A percentile compares a stretch with the other conserved stretches of the same genome.
Conservation (phyloP, 495 filamentous ascomycete genomes). For the Rusavskia elegans region DNA sequence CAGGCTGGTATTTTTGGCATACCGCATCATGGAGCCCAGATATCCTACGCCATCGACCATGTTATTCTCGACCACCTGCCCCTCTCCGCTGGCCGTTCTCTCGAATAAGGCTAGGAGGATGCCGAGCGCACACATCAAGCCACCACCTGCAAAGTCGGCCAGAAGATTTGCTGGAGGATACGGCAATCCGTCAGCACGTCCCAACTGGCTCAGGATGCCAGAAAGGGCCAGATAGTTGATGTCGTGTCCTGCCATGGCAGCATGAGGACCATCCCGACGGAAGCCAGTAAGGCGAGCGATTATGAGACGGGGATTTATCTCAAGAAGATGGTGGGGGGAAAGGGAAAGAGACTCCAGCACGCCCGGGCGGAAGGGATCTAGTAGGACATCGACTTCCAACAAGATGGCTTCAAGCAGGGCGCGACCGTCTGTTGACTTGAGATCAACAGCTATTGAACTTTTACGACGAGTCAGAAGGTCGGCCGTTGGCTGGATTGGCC, state of each 20-base stretch:
- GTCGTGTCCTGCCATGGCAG: slow-evolving; percentile 86
- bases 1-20: slow-evolving; percentile 37
- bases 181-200: slow-evolving; percentile 49
- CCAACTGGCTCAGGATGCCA: slow-evolving; percentile 63
- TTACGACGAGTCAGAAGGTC: slow-evolving; percentile 73
- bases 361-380: slow-evolving; percentile 86
- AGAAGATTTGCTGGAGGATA: slow-evolving; percentile 70
- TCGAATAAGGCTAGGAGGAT: slow-evolving; percentile 30
- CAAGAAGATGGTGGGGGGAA: slow-evolving; percentile 45
- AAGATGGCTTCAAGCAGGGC: slow-evolving; percentile 50
- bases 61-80: slow-evolving; percentile 84
- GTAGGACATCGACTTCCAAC: slow-evolving; percentile 53
- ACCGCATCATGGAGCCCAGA: slow-evolving; percentile 58
- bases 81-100: slow-evolving; percentile 38
- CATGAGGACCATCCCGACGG: slow-evolving; percentile 69
- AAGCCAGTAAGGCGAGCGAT: slow-evolving; percentile 82
- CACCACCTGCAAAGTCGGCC: slow-evolving; percentile 84
- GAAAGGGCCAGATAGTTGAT: slow-evolving; percentile 93
- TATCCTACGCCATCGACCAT: slow-evolving; percentile 87
- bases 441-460: slow-evolving; percentile 56
- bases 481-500: slow-evolving; percentile 25
- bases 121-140: slow-evolving; percentile 47
- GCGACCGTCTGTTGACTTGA: slow-evolving; percentile 49
- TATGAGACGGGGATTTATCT: slow-evolving; percentile 60
- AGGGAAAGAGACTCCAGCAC: slow-evolving; percentile 74